phyloP scores from a whole-genome alignment of 306 rosid genomes.

The Pyrus pyrifolia region DNA sequence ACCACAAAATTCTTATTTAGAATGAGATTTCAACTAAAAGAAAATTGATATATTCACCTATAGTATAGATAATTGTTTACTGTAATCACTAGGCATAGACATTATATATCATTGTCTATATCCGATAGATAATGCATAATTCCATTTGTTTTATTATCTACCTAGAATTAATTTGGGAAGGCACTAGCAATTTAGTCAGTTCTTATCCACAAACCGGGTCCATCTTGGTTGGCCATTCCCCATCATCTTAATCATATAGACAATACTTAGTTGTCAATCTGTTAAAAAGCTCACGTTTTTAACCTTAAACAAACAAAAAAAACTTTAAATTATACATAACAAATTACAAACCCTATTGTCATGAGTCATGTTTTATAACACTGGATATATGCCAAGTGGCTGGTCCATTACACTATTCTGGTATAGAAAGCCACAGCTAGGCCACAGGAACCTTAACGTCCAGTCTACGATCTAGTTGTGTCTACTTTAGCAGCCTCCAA shows the following conservation, averaged over 20 bases:
- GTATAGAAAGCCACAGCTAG: neutral
- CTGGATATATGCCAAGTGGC: neutral
- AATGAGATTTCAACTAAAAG: no score
- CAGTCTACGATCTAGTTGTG: constrained; percentile 9
- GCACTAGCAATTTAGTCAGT: neutral
- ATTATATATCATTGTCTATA: neutral
- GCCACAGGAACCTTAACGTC: constrained; percentile 6
- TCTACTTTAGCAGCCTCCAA: constrained; percentile 16
- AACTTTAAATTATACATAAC: neutral
- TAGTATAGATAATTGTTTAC: no score
- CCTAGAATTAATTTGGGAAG: neutral
- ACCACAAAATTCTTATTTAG: neutral
- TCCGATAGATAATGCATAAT: neutral
- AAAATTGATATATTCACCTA: no score
- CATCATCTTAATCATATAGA: neutral
- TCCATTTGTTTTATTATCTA: neutral
- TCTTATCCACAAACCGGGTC: neutral
- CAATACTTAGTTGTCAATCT: neutral
- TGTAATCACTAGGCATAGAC: neutral
- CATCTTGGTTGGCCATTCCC: neutral
- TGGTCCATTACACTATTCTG: neutral
- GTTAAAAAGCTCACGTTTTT: neutral
- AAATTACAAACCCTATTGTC: neutral
- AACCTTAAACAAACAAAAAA: neutral
- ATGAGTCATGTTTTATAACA: neutral